Conservation (phyloP, 2,329 filamentous ascomycete genomes). For the Beauveria medogensis region DNA sequence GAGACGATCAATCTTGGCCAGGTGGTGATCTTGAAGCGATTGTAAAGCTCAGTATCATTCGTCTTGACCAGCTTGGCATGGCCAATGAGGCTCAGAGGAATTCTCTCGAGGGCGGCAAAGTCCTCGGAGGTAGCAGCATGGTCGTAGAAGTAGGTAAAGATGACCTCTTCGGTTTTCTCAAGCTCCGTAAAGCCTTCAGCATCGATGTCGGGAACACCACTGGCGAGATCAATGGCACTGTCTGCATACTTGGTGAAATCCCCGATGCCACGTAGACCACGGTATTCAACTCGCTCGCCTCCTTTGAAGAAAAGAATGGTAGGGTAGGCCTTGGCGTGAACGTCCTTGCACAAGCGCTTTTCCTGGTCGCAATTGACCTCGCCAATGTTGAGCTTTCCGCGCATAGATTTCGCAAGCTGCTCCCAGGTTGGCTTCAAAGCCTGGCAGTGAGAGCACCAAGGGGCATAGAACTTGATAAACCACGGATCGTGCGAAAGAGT, state of each 20-base stretch:
- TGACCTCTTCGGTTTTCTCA: conserved; percentile 88
- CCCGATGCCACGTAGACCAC: conserved; percentile 82
- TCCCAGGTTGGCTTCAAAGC: conserved; percentile 85
- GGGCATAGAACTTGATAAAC: conserved; percentile 98
- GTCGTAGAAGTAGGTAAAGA: conserved; percentile 97
- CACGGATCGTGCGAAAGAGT: conserved; percentile 84
- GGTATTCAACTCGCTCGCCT: conserved; percentile 86
- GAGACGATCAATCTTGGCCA: conserved; percentile 92
- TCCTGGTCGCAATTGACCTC: conserved; percentile 94
- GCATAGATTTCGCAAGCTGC: conserved; percentile 85
- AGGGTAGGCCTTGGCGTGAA: conserved; percentile 69
- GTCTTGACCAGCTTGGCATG: conserved; percentile 92
- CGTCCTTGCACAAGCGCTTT: conserved; percentile 84
- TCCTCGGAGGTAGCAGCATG: conserved; percentile 90
- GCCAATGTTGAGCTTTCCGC: conserved; percentile 80
- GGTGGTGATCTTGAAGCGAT: conserved; percentile 89
- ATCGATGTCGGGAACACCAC: conserved; percentile 74
- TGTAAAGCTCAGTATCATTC: conserved; percentile 63
- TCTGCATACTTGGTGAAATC: conserved; percentile 83
- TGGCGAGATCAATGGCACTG: conserved; percentile 70
- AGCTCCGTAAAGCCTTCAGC: conserved; percentile 67
- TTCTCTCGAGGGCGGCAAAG: conserved; percentile 76
- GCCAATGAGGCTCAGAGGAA: conserved; percentile 82
- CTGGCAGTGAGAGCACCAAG: conserved; percentile 95
- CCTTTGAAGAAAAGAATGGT: conserved; percentile 91